Evolutionary conservation across 75 land plant species (phyloP).

Genomic region (Selaginella moellendorffii): DNA sequence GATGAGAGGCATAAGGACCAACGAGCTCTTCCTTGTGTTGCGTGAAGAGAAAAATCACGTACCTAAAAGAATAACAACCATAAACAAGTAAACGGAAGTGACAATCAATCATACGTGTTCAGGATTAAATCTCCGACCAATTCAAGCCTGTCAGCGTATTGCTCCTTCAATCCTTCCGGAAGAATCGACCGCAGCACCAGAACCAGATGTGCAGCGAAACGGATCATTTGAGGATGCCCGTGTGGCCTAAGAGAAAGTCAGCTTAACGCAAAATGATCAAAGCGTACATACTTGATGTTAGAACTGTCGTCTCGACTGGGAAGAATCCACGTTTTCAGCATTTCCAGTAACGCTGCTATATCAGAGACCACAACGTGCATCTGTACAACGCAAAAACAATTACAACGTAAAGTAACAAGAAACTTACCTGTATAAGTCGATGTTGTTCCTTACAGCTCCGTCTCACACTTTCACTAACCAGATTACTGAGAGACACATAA

Average conservation of each 20-base stretch:
- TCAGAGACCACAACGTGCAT: slow-evolving; percentile 80
- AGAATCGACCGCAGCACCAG: slow-evolving; percentile 70
- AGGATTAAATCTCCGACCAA: slow-evolving; percentile 76
- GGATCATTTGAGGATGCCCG: slow-evolving; percentile 94
- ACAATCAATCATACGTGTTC: slow-evolving; percentile 43
- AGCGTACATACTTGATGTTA: background rate
- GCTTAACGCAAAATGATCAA: background rate
- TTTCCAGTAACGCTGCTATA: slow-evolving; percentile 56
- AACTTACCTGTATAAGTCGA: slow-evolving; percentile 61
- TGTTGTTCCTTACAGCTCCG: slow-evolving; percentile 94
- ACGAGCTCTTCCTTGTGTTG: slow-evolving; percentile 79
- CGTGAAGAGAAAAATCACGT: slow-evolving; percentile 81
- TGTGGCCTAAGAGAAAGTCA: slow-evolving; percentile 39
- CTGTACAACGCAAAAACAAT: slow-evolving; percentile 22
- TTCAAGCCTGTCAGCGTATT: slow-evolving; percentile 51
- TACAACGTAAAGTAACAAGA: background rate
- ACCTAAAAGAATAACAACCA: slow-evolving; percentile 30
- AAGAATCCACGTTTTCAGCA: slow-evolving; percentile 77
- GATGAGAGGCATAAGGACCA: slow-evolving; percentile 92
- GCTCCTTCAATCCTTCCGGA: slow-evolving; percentile 49
- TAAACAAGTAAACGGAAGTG: background rate
- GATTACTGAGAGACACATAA: slow-evolving; percentile 30
- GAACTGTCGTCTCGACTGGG: slow-evolving; percentile 58
- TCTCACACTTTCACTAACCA: slow-evolving; percentile 66
- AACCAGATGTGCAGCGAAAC: slow-evolving; percentile 92